These are phyloP conservation scores for Setomelanomma holmii DNA, from an alignment of 2,329 filamentous ascomycete species.

Conservation along the genomic window DNA sequence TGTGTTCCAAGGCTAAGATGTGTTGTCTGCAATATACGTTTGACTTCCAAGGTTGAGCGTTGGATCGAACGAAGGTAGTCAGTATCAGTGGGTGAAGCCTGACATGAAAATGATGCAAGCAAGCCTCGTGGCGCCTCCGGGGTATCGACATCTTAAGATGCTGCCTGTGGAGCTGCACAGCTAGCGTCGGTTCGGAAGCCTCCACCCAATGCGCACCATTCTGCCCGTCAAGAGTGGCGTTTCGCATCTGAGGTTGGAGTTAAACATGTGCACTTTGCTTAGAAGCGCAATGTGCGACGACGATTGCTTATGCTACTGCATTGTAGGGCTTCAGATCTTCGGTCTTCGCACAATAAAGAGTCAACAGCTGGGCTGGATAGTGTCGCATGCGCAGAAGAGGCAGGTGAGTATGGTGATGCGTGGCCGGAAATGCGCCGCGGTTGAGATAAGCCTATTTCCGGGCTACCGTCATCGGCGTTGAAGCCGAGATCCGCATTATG, in stretches of 20 bases:
- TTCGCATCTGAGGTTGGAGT: neutral
- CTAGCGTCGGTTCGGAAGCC: neutral
- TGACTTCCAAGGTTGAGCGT: too few relatives aligned
- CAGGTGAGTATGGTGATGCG: neutral
- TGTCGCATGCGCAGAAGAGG: neutral
- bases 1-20: neutral
- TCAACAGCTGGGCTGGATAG: too few relatives aligned
- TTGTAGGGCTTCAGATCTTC: too few relatives aligned
- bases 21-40: too few relatives aligned
- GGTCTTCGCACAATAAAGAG: too few relatives aligned
- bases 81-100: neutral
- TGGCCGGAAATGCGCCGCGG: constrained; percentile 1
- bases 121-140: neutral
- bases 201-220: neutral
- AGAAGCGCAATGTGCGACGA: neutral
- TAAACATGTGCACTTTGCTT: neutral
- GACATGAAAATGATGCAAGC: neutral
- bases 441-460: constrained; percentile 3
- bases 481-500: neutral
- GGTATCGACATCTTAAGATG: neutral
- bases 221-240: neutral
- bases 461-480: neutral
- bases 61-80: too few relatives aligned
- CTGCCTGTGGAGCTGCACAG: constrained; percentile 3
- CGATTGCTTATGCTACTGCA: too few relatives aligned